Evolutionary conservation across 768 basidiomycete species (phyloP).

Genomic region (Lactarius akahatsu): DNA sequence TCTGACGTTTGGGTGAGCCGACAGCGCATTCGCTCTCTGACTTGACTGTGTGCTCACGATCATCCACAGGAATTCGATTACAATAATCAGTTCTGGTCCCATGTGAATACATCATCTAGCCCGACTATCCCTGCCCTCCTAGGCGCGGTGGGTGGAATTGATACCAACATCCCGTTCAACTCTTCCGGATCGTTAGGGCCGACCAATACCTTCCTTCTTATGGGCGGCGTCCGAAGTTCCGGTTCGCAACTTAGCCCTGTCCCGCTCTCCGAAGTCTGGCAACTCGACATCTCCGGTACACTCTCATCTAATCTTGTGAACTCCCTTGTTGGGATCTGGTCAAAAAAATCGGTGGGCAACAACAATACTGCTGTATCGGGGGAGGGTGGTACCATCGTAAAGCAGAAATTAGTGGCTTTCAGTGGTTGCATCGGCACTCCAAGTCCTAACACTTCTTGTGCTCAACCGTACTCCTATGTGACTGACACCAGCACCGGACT

Average conservation of each 20-base stretch:
- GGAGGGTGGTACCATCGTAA: slow-evolving; percentile 60
- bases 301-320: slow-evolving; percentile 67
- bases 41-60: slow-evolving; percentile 22
- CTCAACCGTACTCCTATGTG: slow-evolving; percentile 57
- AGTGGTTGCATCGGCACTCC: slow-evolving; percentile 60
- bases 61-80: slow-evolving; percentile 71
- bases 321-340: slow-evolving; percentile 58
- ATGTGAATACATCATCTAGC: slow-evolving; percentile 46
- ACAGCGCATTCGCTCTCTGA: slow-evolving; percentile 14
- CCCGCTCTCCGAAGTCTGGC: slow-evolving; percentile 69
- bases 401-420: slow-evolving; percentile 50
- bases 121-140: slow-evolving; percentile 57
- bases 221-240: slow-evolving; percentile 62
- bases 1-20: slow-evolving; percentile 69
- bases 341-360: slow-evolving; percentile 42
- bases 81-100: slow-evolving; percentile 71
- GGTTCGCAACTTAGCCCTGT: slow-evolving; percentile 33
- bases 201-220: slow-evolving; percentile 72
- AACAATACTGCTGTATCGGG: slow-evolving; percentile 43
- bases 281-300: slow-evolving; percentile 64
- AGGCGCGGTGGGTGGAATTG: slow-evolving; percentile 75
- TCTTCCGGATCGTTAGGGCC: slow-evolving; percentile 49
- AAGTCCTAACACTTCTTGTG: slow-evolving; percentile 49
- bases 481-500: slow-evolving; percentile 57
- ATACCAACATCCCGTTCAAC: slow-evolving; percentile 41